Conservation (phyloP, 164 flowering plant species). For the Stephania japonica region DNA sequence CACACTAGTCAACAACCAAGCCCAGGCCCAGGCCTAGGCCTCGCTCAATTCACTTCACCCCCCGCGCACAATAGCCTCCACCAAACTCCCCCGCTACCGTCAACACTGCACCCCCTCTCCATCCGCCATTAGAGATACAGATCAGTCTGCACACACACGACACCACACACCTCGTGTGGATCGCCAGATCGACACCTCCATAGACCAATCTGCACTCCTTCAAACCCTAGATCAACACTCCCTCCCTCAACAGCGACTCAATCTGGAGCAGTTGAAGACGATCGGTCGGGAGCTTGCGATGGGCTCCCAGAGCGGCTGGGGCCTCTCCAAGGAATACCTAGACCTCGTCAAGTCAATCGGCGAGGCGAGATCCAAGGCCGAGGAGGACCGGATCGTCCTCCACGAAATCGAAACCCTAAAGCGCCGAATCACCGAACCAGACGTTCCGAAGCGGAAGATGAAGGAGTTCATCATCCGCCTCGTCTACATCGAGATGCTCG, state of each 20-base stretch:
- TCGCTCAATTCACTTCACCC: too few species aligned
- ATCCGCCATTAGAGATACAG: neutral
- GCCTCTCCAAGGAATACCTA: conserved; percentile 87
- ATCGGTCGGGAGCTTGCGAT: conserved; percentile 98
- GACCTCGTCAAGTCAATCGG: conserved; percentile 97
- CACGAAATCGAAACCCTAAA: conserved; percentile 86
- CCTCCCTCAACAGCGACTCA: neutral
- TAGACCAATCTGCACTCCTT: neutral
- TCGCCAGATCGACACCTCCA: neutral
- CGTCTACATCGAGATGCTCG: conserved; percentile 92
- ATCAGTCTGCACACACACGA: neutral
- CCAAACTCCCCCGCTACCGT: neutral
- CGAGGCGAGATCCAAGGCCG: conserved; percentile 94
- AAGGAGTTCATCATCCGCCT: conserved; percentile 93
- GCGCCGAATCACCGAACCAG: conserved; percentile 65
- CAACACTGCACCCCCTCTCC: neutral
- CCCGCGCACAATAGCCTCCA: neutral
- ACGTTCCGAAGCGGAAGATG: conserved; percentile 85
- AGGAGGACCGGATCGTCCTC: conserved; percentile 88
- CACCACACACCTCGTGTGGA: neutral
- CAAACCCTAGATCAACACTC: neutral
- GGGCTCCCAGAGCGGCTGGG: conserved; percentile 91
- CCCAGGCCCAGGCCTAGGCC: too few species aligned
- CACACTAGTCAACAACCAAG: too few species aligned
- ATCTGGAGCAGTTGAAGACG: conserved; percentile 90